A percentile compares a stretch with the other conserved stretches of the same genome.
These are phyloP conservation scores for Solanum hybrid DNA, from an alignment of 305 asterid genomes.

Conservation along the genomic window DNA sequence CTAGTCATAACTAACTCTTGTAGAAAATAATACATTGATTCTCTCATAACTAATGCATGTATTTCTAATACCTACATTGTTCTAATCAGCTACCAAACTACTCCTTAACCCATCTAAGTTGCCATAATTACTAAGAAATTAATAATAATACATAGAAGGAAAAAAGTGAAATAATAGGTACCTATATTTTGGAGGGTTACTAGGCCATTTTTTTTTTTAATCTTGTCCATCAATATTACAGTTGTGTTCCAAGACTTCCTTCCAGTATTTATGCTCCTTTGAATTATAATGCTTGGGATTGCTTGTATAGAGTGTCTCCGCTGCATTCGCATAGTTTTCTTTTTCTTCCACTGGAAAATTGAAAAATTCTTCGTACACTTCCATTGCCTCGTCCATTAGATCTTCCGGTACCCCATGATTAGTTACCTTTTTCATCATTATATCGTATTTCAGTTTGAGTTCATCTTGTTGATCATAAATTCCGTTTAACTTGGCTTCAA, in stretches of 20 bases:
- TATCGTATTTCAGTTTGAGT: neutral
- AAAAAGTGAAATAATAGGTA: neutral
- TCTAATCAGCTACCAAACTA: too few relatives aligned
- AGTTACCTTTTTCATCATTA: conserved; percentile 6
- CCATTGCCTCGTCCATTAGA: conserved; percentile 15
- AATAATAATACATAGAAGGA: neutral
- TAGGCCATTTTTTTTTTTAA: conserved; percentile 16
- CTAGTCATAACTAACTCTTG: too few relatives aligned
- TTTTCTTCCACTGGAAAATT: conserved; percentile 23
- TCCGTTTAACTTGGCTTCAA: too few relatives aligned
- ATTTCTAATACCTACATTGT: too few relatives aligned
- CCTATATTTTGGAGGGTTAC: conserved; percentile 21
- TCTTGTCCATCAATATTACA: conserved; percentile 17
- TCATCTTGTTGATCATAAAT: neutral
- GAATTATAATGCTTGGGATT: neutral
- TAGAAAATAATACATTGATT: too few relatives aligned
- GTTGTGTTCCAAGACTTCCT: conserved; percentile 19
- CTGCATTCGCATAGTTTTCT: conserved; percentile 12
- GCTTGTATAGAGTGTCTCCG: neutral
- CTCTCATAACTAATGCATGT: too few relatives aligned
- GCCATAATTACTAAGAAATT: neutral
- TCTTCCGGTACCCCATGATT: conserved; percentile 25
- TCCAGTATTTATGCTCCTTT: conserved; percentile 25
- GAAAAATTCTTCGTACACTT: conserved; percentile 16
- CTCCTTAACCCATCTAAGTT: too few relatives aligned